Conservation (phyloP, 1,284 basidiomycete genomes). For the Microbotryum lychnidis-dioicae region DNA sequence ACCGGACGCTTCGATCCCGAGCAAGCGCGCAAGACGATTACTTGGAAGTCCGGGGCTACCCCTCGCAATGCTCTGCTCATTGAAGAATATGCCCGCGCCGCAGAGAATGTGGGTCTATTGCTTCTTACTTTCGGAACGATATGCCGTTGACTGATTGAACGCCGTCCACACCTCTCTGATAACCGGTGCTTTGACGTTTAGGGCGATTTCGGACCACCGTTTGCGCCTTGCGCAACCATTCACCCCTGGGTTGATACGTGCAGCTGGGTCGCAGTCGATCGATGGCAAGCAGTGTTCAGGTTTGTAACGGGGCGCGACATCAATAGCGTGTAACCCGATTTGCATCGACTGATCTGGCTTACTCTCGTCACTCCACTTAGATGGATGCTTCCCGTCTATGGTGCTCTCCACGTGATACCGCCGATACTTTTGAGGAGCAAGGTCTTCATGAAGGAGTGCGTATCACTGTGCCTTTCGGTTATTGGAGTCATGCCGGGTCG, state of each 20-base stretch:
- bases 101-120: slow-evolving; percentile 8
- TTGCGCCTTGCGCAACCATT: slow-evolving; percentile 57
- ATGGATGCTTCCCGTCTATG: slow-evolving; percentile 73
- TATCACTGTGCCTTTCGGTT: slow-evolving; percentile 44
- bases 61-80: slow-evolving; percentile 25
- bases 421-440: slow-evolving; percentile 40
- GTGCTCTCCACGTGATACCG: slow-evolving; percentile 84
- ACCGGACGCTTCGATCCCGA: slow-evolving; percentile 51
- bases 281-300: slow-evolving; percentile 71
- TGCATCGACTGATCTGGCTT: no score
- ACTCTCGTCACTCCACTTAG: neutral
- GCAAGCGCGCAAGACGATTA: slow-evolving; percentile 52
- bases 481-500: neutral
- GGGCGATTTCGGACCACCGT: slow-evolving; percentile 44
- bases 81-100: slow-evolving; percentile 18
- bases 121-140: no score
- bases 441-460: slow-evolving; percentile 55
- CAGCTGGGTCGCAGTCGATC: slow-evolving; percentile 49
- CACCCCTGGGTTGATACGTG: slow-evolving; percentile 76
- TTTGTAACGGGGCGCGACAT: neutral
- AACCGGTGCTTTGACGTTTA: neutral
- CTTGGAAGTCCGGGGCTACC: slow-evolving; percentile 45
- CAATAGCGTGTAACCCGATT: no score
- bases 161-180: neutral
- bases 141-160: no score